These are phyloP conservation scores for Cantharellus cinnabarinus DNA, from an alignment of 768 basidiomycete genomes.

Conservation along the genomic window DNA sequence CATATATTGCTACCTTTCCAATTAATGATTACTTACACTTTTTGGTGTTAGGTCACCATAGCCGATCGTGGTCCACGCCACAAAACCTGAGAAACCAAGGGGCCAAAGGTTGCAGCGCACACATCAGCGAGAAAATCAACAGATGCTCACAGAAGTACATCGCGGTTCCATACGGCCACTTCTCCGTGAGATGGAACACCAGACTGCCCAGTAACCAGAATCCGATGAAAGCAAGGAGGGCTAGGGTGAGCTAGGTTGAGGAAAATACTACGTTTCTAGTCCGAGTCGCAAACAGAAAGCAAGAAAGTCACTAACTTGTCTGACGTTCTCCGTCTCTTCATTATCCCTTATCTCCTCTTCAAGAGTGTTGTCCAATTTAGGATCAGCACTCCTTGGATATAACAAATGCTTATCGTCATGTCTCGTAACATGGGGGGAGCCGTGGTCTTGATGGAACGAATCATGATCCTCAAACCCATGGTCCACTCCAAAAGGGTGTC, in stretches of 20 bases:
- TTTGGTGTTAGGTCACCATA: slow-evolving; percentile 37
- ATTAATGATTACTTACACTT: slow-evolving; percentile 20
- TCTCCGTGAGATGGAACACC: slow-evolving; percentile 49
- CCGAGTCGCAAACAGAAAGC: neutral
- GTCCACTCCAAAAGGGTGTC: neutral
- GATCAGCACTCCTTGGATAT: neutral
- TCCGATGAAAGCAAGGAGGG: slow-evolving; percentile 39
- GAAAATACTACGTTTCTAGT: neutral
- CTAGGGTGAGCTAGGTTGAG: slow-evolving; percentile 22
- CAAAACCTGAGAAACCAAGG: neutral
- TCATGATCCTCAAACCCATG: neutral
- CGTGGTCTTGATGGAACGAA: slow-evolving; percentile 3
- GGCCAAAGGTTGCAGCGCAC: neutral
- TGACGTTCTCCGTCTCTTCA: slow-evolving; percentile 30
- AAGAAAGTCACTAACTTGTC: slow-evolving; percentile 23
- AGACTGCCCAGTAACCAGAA: slow-evolving; percentile 64
- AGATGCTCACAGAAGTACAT: slow-evolving; percentile 48
- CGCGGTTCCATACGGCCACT: slow-evolving; percentile 40
- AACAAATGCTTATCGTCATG: neutral
- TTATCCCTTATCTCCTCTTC: slow-evolving; percentile 14
- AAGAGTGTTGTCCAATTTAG: slow-evolving; percentile 12
- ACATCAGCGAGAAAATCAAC: neutral
- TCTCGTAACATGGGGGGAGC: neutral
- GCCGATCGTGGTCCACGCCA: slow-evolving; percentile 1
- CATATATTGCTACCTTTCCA: too few species aligned